Conservation (phyloP, 73 alveolate genomes). For the Symbiodinium pilosum region DNA sequence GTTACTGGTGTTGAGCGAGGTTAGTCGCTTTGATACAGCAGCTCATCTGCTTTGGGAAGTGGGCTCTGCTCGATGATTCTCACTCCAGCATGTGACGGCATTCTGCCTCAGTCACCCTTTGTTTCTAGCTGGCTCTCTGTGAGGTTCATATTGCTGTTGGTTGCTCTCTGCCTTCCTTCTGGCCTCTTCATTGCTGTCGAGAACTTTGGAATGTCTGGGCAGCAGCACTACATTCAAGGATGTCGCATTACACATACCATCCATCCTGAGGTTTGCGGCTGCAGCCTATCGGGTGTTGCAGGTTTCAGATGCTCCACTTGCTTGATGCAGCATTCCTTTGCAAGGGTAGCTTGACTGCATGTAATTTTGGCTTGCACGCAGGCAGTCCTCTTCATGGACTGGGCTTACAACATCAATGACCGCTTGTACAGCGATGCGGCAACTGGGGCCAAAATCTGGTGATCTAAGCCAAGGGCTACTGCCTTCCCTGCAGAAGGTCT, state of each 20-base stretch:
- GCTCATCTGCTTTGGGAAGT: background rate
- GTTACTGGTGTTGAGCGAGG: no score
- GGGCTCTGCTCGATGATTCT: no score
- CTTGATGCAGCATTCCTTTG: no score
- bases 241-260: background rate
- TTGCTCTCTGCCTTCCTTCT: conserved; percentile 12
- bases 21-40: background rate
- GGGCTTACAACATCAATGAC: conserved; percentile 59
- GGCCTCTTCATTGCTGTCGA: conserved; percentile 8
- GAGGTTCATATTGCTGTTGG: conserved; percentile 12
- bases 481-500: no score
- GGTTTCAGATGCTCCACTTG: no score
- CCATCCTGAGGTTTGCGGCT: conserved; percentile 72
- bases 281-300: conserved; percentile 71
- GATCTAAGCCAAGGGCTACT: no score
- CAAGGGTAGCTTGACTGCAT: background rate
- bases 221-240: background rate
- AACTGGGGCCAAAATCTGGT: no score
- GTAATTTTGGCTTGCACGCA: background rate
- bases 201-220: conserved; percentile 30
- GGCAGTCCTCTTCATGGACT: conserved; percentile 76
- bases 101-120: no score
- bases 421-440: conserved; percentile 26
- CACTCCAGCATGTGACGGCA: no score
- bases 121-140: no score